Evolutionary conservation across 129 eudicot genomes (phyloP).

Genomic region (Heracleum sosnowskyi): DNA sequence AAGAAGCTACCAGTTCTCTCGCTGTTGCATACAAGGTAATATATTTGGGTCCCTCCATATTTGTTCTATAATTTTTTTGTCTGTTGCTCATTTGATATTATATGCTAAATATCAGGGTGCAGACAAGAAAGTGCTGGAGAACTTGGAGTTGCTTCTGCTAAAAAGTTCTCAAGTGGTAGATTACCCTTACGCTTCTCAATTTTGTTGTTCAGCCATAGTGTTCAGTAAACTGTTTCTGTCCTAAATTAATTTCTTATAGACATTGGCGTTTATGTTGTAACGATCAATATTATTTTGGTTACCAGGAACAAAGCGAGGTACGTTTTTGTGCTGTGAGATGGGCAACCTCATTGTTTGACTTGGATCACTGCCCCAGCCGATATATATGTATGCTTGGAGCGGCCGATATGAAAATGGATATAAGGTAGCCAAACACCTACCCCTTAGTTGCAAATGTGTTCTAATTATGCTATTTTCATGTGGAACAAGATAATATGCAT

Average conservation of each 20-base stretch:
- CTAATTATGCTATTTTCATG: not conserved
- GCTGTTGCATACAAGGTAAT: constrained; percentile 78
- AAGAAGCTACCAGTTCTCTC: constrained; percentile 89
- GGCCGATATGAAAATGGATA: constrained; percentile 76
- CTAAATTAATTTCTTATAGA: not conserved
- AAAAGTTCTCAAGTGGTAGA: constrained; percentile 76
- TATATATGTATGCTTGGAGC: constrained; percentile 93
- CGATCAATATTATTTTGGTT: constrained; percentile 10
- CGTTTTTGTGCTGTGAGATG: constrained; percentile 97
- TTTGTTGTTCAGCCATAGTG: not conserved
- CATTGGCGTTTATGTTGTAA: constrained; percentile 1
- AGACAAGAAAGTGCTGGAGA: constrained; percentile 58
- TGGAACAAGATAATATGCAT: not conserved
- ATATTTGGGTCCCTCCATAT: constrained; percentile 5
- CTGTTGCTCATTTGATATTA: constrained; percentile 12
- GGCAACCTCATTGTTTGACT: constrained; percentile 84
- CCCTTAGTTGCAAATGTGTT: not conserved
- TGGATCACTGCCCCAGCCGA: constrained; percentile 86
- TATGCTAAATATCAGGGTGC: constrained; percentile 55
- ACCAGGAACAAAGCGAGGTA: constrained; percentile 88
- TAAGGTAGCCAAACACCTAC: constrained; percentile 41
- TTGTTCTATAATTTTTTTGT: constrained; percentile 7
- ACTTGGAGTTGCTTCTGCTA: constrained; percentile 72
- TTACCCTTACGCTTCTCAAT: constrained; percentile 11
- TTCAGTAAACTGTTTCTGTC: not conserved